Conservation (phyloP, 257 asterid genomes). For the Salvia splendens region DNA sequence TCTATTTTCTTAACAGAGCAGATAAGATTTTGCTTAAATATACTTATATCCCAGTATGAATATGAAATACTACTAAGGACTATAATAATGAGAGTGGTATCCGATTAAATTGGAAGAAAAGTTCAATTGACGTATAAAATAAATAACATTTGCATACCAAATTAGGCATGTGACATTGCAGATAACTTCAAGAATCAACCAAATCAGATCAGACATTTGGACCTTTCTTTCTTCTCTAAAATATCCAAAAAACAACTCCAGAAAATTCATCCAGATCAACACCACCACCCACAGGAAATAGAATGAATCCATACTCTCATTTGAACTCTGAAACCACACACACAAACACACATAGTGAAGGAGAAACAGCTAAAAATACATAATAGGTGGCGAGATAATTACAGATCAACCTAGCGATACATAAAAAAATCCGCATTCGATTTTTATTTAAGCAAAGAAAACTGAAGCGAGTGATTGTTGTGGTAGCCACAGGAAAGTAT, state of each 20-base stretch:
- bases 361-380: constrained; percentile 17
- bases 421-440: constrained; percentile 6
- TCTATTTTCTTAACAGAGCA: no score
- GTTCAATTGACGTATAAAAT: not conserved
- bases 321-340: constrained; percentile 1
- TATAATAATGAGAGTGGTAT: not conserved
- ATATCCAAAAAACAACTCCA: not conserved
- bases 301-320: not conserved
- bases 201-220: constrained; percentile 1
- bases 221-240: not conserved
- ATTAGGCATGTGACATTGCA: not conserved
- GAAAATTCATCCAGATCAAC: not conserved
- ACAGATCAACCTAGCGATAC: constrained; percentile 26
- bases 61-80: not conserved
- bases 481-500: not conserved
- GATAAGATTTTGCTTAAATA: no score
- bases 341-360: not conserved
- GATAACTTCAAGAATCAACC: constrained; percentile 1
- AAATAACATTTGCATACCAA: not conserved
- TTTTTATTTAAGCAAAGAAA: constrained; percentile 30
- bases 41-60: no score
- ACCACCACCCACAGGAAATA: not conserved
- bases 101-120: not conserved
- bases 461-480: constrained; percentile 10
- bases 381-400: constrained; percentile 18